These are phyloP conservation scores for Penicillium psychrosexuale DNA, from an alignment of 2,329 filamentous ascomycete species.

Conservation along the genomic window DNA sequence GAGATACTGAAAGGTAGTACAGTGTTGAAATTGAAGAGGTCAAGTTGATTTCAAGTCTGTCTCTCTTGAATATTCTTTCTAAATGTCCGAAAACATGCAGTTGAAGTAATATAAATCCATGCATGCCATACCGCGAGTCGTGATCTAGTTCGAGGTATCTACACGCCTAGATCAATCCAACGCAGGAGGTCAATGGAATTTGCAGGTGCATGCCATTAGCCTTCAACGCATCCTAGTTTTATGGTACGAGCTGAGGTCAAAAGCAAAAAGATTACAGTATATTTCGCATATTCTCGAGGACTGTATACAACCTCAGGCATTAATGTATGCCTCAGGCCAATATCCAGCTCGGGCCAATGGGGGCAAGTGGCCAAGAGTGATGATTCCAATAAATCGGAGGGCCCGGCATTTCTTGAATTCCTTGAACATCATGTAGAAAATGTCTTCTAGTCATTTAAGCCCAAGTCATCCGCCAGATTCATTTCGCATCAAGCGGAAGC, in stretches of 20 bases:
- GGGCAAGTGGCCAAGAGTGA: too few relatives aligned
- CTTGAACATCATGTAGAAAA: conserved; percentile 1
- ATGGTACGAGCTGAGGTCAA: too few relatives aligned
- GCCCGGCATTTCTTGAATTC: background rate
- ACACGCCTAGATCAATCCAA: too few relatives aligned
- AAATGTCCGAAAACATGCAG: too few relatives aligned
- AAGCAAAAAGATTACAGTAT: background rate
- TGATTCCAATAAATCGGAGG: background rate
- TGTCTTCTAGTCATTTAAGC: conserved; percentile 15
- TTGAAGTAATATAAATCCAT: too few relatives aligned
- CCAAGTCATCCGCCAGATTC: conserved; percentile 12
- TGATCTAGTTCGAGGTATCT: too few relatives aligned
- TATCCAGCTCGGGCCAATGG: background rate
- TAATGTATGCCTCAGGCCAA: background rate
- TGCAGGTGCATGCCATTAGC: too few relatives aligned
- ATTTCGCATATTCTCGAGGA: background rate
- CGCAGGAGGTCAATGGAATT: too few relatives aligned
- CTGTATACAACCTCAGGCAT: background rate
- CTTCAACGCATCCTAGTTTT: too few relatives aligned
- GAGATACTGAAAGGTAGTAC: background rate
- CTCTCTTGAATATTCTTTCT: too few relatives aligned
- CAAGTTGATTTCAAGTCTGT: too few relatives aligned
- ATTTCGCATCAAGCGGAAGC: conserved; percentile 21
- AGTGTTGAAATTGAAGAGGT: background rate
- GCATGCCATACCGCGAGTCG: too few relatives aligned